A percentile compares a stretch with the other conserved stretches of the same genome.
Conservation (phyloP, 495 filamentous ascomycete species). For the Bryoglossum gracile region DNA sequence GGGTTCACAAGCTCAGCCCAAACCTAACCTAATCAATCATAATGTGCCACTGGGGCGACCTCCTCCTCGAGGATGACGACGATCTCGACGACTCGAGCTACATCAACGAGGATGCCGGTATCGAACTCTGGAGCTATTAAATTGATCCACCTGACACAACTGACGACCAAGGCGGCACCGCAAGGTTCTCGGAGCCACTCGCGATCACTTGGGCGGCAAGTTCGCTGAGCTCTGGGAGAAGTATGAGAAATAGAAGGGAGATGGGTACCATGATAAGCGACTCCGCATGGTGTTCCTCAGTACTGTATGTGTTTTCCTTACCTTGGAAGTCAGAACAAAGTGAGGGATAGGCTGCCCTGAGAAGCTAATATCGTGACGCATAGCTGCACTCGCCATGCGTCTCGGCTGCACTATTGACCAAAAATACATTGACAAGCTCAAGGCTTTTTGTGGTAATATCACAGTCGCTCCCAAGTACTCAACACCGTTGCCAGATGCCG, state of each 20-base stretch:
- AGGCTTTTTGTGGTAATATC: constrained; percentile 1
- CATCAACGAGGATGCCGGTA: constrained; percentile 8
- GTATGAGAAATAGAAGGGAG: background rate
- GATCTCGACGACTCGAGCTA: constrained; percentile 4
- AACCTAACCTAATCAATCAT: background rate
- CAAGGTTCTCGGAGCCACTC: constrained; percentile 13
- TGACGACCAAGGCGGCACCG: background rate
- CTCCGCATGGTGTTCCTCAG: background rate
- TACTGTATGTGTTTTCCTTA: background rate
- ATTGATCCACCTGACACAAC: background rate
- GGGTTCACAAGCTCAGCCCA: background rate
- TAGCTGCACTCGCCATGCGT: constrained; percentile 11
- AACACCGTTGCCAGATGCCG: background rate
- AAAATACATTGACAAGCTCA: constrained; percentile 3
- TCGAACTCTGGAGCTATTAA: constrained; percentile 15
- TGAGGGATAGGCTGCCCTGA: too few relatives aligned
- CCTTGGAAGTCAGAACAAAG: background rate
- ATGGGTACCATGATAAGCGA: background rate
- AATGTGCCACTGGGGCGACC: constrained; percentile 7
- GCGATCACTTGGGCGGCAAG: constrained; percentile 1
- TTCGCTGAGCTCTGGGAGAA: background rate
- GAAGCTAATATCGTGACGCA: too few relatives aligned
- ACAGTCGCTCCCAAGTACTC: constrained; percentile 4
- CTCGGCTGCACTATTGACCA: constrained; percentile 6
- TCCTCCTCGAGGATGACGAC: constrained; percentile 5